A percentile compares a stretch with the other conserved stretches of the same genome.
phyloP scores from a whole-genome alignment of 768 basidiomycete species.

The Leccinum obscurum region DNA sequence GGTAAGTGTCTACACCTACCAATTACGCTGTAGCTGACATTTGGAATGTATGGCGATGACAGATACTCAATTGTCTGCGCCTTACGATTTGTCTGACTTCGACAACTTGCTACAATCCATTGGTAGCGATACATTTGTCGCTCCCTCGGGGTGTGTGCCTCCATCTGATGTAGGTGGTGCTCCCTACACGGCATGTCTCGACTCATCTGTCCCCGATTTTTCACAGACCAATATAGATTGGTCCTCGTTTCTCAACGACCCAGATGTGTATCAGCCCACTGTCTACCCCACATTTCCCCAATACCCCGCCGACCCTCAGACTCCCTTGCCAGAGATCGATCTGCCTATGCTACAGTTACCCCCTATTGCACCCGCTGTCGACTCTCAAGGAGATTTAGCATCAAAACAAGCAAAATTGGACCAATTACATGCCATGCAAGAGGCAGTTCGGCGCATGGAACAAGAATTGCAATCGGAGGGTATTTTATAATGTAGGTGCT shows the following conservation, averaged over 20 bases:
- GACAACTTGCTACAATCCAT: slow-evolving; percentile 14
- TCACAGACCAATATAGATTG: slow-evolving; percentile 12
- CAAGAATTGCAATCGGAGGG: slow-evolving; percentile 31
- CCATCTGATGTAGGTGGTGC: background rate
- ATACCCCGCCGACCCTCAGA: slow-evolving; percentile 1
- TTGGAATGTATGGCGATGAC: background rate
- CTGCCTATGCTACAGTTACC: slow-evolving; percentile 29
- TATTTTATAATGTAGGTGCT: slow-evolving; percentile 15
- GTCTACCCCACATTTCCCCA: slow-evolving; percentile 4
- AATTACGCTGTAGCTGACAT: background rate
- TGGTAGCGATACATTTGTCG: background rate
- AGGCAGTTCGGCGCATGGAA: slow-evolving; percentile 35
- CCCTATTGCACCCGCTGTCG: background rate
- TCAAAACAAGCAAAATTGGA: slow-evolving; percentile 19
- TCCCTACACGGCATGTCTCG: background rate
- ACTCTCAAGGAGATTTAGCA: background rate
- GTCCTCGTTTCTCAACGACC: slow-evolving; percentile 12
- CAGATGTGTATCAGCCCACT: background rate
- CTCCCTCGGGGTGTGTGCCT: background rate
- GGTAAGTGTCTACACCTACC: slow-evolving; percentile 5
- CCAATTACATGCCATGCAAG: slow-evolving; percentile 33
- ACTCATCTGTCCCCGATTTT: slow-evolving; percentile 3
- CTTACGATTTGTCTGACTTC: slow-evolving; percentile 1
- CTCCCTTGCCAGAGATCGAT: slow-evolving; percentile 25
- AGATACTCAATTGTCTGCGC: background rate